A percentile compares a stretch with the other conserved stretches of the same genome.
phyloP scores from a whole-genome alignment of 2,329 filamentous ascomycete species.

The Colletotrichum gloeosporioides region DNA sequence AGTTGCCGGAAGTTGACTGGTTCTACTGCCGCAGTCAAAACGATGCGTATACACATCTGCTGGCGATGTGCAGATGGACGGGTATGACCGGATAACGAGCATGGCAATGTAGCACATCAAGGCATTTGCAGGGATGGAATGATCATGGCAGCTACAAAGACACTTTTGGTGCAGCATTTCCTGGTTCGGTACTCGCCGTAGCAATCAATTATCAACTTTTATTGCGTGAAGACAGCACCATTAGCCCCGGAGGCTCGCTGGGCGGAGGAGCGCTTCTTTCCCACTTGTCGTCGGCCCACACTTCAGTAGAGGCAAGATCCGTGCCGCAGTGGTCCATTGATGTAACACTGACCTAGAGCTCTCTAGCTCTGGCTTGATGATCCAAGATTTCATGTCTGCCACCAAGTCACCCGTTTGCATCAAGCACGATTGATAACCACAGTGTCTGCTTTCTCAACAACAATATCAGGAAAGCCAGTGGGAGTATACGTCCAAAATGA shows the following conservation, averaged over 20 bases:
- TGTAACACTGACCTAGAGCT: accelerated
- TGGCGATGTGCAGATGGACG: neutral
- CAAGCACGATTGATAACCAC: neutral
- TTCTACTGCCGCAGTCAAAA: neutral
- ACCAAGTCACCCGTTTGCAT: neutral
- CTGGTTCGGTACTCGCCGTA: neutral
- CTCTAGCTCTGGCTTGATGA: neutral
- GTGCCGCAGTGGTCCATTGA: neutral
- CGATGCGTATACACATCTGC: neutral
- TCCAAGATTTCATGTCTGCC: accelerated
- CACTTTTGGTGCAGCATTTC: neutral
- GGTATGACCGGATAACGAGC: neutral
- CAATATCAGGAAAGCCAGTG: accelerated
- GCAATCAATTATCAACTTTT: neutral
- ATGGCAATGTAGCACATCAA: neutral
- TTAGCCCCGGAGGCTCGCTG: neutral
- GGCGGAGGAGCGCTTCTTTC: accelerated
- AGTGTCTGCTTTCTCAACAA: accelerated
- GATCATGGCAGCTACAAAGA: neutral
- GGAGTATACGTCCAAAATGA: neutral
- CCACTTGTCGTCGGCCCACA: neutral
- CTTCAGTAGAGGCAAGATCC: neutral
- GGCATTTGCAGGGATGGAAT: neutral
- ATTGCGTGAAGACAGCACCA: neutral
- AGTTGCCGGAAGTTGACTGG: neutral